Conservation (phyloP, 352 stramenopile genomes). For the Globisporangium rhizosaccharum region DNA sequence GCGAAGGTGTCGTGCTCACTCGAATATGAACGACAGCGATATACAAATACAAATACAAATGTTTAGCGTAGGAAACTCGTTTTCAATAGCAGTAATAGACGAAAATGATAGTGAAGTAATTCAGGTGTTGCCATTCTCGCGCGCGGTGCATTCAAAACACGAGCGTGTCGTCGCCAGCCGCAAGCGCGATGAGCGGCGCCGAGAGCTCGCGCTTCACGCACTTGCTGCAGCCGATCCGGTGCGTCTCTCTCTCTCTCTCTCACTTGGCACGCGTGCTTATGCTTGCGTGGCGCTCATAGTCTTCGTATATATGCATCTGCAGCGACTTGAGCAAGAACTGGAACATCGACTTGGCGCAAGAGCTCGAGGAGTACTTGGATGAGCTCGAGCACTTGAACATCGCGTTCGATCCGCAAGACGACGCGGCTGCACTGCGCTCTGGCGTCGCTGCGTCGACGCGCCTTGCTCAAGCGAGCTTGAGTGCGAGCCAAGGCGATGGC, state of each 20-base stretch:
- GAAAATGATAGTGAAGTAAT: too few species aligned
- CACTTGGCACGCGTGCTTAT: not conserved
- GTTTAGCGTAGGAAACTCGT: too few species aligned
- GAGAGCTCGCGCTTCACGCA: slow-evolving; percentile 62
- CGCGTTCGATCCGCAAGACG: slow-evolving; percentile 49
- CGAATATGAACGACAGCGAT: too few species aligned
- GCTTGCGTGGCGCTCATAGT: not conserved
- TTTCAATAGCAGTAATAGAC: too few species aligned
- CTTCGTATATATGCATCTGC: not conserved
- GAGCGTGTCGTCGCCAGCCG: too few species aligned
- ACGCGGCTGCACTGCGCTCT: not conserved
- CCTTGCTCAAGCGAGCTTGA: slow-evolving; percentile 13
- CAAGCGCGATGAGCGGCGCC: not conserved
- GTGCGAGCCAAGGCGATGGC: not conserved
- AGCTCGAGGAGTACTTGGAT: slow-evolving; percentile 90
- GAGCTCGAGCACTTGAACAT: slow-evolving; percentile 75
- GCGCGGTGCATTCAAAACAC: too few species aligned
- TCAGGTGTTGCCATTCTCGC: too few species aligned
- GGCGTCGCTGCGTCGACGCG: not conserved
- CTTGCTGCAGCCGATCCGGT: slow-evolving; percentile 84
- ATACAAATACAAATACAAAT: too few species aligned
- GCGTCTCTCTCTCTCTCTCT: slow-evolving; percentile 7
- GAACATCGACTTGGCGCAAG: slow-evolving; percentile 87
- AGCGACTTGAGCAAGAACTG: slow-evolving; percentile 90
- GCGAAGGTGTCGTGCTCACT: too few species aligned